Conservation (phyloP, 805 yeast species). For the Suhomyces faveliae region DNA sequence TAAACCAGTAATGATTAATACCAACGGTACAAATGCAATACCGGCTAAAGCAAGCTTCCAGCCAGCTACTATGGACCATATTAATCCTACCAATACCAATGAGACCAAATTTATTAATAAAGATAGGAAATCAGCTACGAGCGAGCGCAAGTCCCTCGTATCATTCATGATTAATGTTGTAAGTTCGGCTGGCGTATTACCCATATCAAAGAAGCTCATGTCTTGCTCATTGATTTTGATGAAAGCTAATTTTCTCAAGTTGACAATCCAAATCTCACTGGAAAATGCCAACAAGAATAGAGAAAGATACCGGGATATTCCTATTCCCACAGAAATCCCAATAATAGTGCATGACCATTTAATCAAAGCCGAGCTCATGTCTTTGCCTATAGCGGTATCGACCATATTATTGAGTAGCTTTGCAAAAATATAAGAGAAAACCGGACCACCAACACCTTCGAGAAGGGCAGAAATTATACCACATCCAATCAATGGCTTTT, state of each 20-base stretch:
- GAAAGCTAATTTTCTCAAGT: conserved; percentile 52
- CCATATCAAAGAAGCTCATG: conserved; percentile 49
- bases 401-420: conserved; percentile 64
- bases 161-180: conserved; percentile 77
- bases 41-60: conserved; percentile 90
- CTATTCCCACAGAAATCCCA: conserved; percentile 62
- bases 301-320: conserved; percentile 52
- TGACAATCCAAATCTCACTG: conserved; percentile 67
- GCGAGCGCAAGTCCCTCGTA: conserved; percentile 66
- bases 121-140: conserved; percentile 63
- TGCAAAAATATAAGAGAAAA: conserved; percentile 77
- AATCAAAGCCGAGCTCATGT: conserved; percentile 31
- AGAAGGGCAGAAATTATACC: conserved; percentile 57
- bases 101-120: conserved; percentile 52
- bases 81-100: conserved; percentile 57
- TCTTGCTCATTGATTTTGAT: conserved; percentile 50
- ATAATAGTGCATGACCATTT: conserved; percentile 72
- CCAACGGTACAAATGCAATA: conserved; percentile 67
- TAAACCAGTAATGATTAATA: conserved; percentile 47
- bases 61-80: conserved; percentile 77
- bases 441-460: conserved; percentile 68
- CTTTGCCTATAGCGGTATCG: conserved; percentile 37
- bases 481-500: conserved; percentile 26
- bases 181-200: conserved; percentile 48
- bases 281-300: conserved; percentile 50